Evolutionary conservation across 139 green algal species (phyloP), one percentile per base, ranked within the genome.

Genomic region (Volvox africanus): DNA sequence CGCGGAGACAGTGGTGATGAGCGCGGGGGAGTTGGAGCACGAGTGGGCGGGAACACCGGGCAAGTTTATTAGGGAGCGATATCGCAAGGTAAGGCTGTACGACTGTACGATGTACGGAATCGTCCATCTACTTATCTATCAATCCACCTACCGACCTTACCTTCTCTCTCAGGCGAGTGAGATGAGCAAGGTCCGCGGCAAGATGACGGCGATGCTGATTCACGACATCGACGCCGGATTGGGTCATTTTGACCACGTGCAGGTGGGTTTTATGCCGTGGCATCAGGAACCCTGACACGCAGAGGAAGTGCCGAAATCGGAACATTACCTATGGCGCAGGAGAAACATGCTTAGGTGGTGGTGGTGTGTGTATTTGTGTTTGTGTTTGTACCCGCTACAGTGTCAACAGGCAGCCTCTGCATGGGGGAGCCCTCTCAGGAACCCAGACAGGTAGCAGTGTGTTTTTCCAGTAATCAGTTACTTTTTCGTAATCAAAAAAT

Each of bases 191-290:
- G 94, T 96, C 32, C 93, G 94, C 30, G 97, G 97, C 84, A 97
- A 96, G 92, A 93, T 99, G 90, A 95, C 87, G n/a, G 95, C 92
- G 89, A 95, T 99, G 67, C 62, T 99, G 19, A 99, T 99, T 92
- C 98, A 99, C 90, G 97, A 99, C 92, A 93, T 99, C 50, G 97
- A 99, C 88, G 97, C 97, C 0, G 97, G 97, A n/a, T 81, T 98
- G 21, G 97, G 96, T 19, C 92, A 94, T 87, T 97, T 97, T 91
- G 92, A 93, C 17, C 95, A 98, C 91, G 97, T 94, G 16, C 96
- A 97, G 93, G 96, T 97, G 82, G 13, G 78, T 55, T 55, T 55
- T 9, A 9, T 14, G 5, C 44, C 44, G 44, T 14, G 44, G 9
- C n/a, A 9, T 5, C 5, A 55, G 44, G 44, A 55, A 55, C 44